These are phyloP conservation scores for Tetratostichococcus sp. DNA, from an alignment of 139 green algal genomes.

Conservation along the genomic window DNA sequence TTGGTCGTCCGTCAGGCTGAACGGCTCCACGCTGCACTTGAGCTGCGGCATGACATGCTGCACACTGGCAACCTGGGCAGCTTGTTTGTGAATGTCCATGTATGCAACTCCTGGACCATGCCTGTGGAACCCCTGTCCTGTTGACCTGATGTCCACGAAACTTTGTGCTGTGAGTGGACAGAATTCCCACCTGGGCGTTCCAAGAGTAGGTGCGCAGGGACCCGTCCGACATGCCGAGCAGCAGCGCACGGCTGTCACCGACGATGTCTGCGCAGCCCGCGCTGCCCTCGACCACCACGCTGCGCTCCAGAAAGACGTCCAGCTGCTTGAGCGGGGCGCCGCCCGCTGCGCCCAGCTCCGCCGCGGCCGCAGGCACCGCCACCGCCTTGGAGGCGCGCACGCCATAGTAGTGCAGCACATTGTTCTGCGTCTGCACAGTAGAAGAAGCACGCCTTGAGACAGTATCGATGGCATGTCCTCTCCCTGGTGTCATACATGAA, in stretches of 20 bases:
- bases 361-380: constrained; percentile 19
- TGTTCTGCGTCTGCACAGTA: constrained; percentile 50
- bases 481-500: too few species aligned
- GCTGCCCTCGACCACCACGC: constrained; percentile 24
- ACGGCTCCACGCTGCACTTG: not conserved
- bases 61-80: too few species aligned
- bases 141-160: too few species aligned
- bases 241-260: constrained; percentile 41
- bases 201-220: constrained; percentile 52
- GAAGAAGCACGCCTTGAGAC: too few species aligned
- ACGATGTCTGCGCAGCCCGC: constrained; percentile 13
- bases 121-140: too few species aligned
- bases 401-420: constrained; percentile 60
- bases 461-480: too few species aligned
- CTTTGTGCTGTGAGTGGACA: too few species aligned
- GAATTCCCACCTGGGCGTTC: constrained; percentile 50
- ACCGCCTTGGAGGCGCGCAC: constrained; percentile 50
- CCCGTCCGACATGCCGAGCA: constrained; percentile 57
- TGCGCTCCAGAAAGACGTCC: constrained; percentile 61
- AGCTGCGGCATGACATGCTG: not conserved
- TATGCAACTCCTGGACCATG: too few species aligned
- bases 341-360: constrained; percentile 1
- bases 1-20: not conserved
- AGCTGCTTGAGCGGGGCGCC: constrained; percentile 16
- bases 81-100: too few species aligned